Conservation (phyloP, 306 rosid genomes). For the Carpinus fangiana region DNA sequence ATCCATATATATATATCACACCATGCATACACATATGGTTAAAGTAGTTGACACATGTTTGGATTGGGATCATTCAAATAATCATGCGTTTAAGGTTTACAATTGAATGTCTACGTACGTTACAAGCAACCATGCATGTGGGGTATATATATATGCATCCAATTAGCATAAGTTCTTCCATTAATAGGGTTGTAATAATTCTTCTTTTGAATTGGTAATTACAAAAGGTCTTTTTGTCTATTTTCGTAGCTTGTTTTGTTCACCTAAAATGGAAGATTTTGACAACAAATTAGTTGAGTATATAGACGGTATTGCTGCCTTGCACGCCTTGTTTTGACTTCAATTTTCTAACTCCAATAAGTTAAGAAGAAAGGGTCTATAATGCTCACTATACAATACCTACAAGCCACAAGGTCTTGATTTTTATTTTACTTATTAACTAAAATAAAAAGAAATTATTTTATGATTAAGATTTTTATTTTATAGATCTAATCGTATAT, state of each 20-base stretch:
- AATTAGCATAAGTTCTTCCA: neutral
- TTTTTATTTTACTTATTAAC: too few species aligned
- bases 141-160: neutral
- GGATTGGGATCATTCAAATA: too few species aligned
- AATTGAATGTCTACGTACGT: too few species aligned
- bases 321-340: neutral
- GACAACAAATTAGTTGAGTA: neutral
- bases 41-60: too few species aligned
- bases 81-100: too few species aligned
- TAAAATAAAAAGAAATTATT: too few species aligned
- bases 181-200: neutral
- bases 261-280: neutral
- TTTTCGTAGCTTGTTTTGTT: neutral
- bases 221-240: neutral
- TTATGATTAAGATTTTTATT: too few species aligned
- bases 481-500: neutral
- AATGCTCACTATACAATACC: too few species aligned
- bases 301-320: neutral
- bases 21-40: neutral
- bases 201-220: neutral
- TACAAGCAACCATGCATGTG: too few species aligned
- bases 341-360: neutral
- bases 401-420: too few species aligned
- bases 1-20: neutral
- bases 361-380: neutral